phyloP scores from a whole-genome alignment of 306 rosid genomes.

The Adenanthera pavonina region DNA sequence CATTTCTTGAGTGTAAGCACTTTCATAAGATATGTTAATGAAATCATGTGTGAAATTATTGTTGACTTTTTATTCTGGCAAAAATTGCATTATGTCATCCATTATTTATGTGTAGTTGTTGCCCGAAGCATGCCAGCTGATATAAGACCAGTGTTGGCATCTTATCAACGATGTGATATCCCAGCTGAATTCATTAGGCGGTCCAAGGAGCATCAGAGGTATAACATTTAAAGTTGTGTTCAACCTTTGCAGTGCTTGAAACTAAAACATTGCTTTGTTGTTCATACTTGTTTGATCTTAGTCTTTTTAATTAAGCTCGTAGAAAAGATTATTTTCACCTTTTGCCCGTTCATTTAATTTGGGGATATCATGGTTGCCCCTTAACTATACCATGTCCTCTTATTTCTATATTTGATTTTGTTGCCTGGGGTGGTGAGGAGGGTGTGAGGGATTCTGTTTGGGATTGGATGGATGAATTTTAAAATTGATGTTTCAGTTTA shows the following conservation, averaged over 20 bases:
- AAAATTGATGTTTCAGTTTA: background rate
- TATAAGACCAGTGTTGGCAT: slow-evolving; percentile 80
- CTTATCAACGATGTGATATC: slow-evolving; percentile 84
- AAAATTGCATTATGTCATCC: slow-evolving; percentile 36
- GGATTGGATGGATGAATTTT: background rate
- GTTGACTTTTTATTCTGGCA: slow-evolving; percentile 21
- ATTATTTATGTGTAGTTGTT: slow-evolving; percentile 67
- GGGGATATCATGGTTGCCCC: background rate
- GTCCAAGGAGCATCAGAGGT: slow-evolving; percentile 82
- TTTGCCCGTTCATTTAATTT: background rate
- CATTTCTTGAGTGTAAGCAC: slow-evolving; percentile 90
- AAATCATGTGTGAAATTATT: slow-evolving; percentile 14
- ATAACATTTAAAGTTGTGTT: background rate
- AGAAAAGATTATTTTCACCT: background rate
- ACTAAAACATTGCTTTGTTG: background rate
- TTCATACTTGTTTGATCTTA: background rate
- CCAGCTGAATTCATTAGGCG: slow-evolving; percentile 89
- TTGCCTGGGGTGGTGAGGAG: too few relatives aligned
- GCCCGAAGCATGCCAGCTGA: slow-evolving; percentile 91
- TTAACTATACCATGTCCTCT: background rate
- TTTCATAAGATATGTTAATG: slow-evolving; percentile 23
- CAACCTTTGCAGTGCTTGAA: background rate
- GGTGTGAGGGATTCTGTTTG: too few relatives aligned
- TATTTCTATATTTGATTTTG: too few relatives aligned
- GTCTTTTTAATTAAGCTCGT: background rate